Evolutionary conservation across 257 asterid species (phyloP).

Genomic region (Cordia subcordata): DNA sequence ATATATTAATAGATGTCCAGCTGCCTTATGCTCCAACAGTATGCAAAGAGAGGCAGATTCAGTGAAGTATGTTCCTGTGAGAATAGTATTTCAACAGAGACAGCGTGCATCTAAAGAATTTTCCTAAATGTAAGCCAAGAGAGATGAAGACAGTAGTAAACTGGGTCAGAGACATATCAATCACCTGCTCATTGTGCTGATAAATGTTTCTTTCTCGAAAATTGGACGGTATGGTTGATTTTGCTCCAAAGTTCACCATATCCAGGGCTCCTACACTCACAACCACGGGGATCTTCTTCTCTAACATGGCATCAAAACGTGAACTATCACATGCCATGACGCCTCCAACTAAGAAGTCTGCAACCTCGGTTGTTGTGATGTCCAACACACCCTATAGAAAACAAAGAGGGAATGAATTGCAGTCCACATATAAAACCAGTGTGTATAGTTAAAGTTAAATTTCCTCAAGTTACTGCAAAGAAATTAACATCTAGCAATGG

Average conservation of each 20-base stretch:
- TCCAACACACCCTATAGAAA: constrained; percentile 75
- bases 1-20: constrained; percentile 3
- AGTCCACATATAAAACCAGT: neutral
- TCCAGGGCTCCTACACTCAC: constrained; percentile 94
- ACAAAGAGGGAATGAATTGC: constrained; percentile 7
- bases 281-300: constrained; percentile 82
- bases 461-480: too few species aligned
- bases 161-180: constrained; percentile 10
- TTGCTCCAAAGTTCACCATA: constrained; percentile 93
- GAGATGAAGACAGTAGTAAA: constrained; percentile 2
- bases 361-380: constrained; percentile 92
- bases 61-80: too few species aligned
- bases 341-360: constrained; percentile 92
- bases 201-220: constrained; percentile 63
- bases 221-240: constrained; percentile 57
- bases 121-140: neutral
- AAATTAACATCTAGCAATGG: too few species aligned
- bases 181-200: constrained; percentile 85
- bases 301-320: constrained; percentile 77
- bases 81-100: neutral
- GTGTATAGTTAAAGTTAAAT: neutral
- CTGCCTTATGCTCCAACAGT: neutral
- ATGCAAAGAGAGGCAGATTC: neutral
- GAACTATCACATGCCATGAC: constrained; percentile 84
- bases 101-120: neutral